Percentiles rank a stretch among this genome's conserved stretches.
These are phyloP conservation scores for Austroboletus eburneus DNA, from an alignment of 768 basidiomycete genomes.

Conservation along the genomic window DNA sequence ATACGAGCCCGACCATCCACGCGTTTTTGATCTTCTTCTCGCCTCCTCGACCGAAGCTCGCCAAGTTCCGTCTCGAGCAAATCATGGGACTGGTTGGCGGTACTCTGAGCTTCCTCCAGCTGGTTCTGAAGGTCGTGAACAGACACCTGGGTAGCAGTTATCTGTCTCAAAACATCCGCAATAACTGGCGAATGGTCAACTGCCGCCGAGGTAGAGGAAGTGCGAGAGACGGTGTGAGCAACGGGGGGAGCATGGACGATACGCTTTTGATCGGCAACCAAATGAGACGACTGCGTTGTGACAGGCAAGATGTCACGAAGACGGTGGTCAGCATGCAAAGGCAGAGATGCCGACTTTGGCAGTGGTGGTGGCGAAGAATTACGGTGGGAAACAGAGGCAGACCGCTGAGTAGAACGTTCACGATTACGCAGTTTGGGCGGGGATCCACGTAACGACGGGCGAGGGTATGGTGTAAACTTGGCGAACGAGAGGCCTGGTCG, in stretches of 20 bases:
- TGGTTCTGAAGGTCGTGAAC: slow-evolving; percentile 69
- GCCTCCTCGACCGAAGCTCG: slow-evolving; percentile 66
- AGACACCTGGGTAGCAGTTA: slow-evolving; percentile 55
- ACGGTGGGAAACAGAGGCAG: slow-evolving; percentile 39
- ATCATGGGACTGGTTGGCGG: slow-evolving; percentile 56
- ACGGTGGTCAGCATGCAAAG: slow-evolving; percentile 57
- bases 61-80: slow-evolving; percentile 72
- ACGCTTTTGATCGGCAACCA: slow-evolving; percentile 24
- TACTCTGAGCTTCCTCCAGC: slow-evolving; percentile 54
- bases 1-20: slow-evolving; percentile 78
- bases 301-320: slow-evolving; percentile 24
- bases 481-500: slow-evolving; percentile 48
- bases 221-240: slow-evolving; percentile 21
- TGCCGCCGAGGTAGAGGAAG: slow-evolving; percentile 16
- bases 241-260: slow-evolving; percentile 27
- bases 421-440: slow-evolving; percentile 58
- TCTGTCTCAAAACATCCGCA: slow-evolving; percentile 72
- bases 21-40: slow-evolving; percentile 76
- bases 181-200: slow-evolving; percentile 68
- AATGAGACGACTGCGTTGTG: slow-evolving; percentile 21
- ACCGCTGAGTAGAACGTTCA: slow-evolving; percentile 48
- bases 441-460: slow-evolving; percentile 40
- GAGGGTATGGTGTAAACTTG: slow-evolving; percentile 43
- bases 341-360: slow-evolving; percentile 76
- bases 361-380: slow-evolving; percentile 79